phyloP scores from a whole-genome alignment of 306 rosid genomes.

The Trifolium subterraneum region DNA sequence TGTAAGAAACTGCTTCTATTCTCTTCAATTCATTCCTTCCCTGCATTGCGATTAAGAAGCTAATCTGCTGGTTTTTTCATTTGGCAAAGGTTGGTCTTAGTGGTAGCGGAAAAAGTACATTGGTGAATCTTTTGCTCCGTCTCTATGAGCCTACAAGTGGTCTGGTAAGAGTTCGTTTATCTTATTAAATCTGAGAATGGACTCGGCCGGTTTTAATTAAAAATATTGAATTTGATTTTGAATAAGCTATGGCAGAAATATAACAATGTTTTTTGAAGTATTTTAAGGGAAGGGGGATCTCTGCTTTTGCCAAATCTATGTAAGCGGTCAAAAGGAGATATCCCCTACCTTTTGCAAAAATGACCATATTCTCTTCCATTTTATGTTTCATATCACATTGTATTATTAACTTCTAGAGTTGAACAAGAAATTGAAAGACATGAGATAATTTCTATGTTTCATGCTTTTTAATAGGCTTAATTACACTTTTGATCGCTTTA shows the following conservation, averaged over 20 bases:
- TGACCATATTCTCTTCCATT: conserved; percentile 23
- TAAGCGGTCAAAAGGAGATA: conserved; percentile 5
- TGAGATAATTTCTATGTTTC: too few species aligned
- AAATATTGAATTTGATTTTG: conserved; percentile 15
- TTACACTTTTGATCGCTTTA: not conserved
- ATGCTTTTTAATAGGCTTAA: too few species aligned
- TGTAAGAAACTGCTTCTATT: conserved; percentile 64
- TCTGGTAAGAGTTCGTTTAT: conserved; percentile 65
- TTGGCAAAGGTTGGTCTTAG: conserved; percentile 88
- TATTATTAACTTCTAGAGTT: not conserved
- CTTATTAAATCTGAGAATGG: too few species aligned
- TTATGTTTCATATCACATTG: conserved; percentile 20
- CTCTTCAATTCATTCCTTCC: conserved; percentile 37
- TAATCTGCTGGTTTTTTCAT: conserved; percentile 38
- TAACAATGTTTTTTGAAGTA: not conserved
- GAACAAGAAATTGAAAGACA: not conserved
- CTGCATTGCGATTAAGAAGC: conserved; percentile 37
- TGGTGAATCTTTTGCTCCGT: conserved; percentile 93
- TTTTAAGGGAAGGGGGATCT: not conserved
- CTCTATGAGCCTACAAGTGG: conserved; percentile 94
- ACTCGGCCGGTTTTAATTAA: too few species aligned
- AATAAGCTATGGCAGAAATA: not conserved
- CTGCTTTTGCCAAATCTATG: conserved; percentile 20
- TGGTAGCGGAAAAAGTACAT: conserved; percentile 97
- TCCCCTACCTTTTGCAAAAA: not conserved